These are phyloP conservation scores for Canariomyces notabilis DNA, from an alignment of 2,329 filamentous ascomycete genomes.

Conservation along the genomic window DNA sequence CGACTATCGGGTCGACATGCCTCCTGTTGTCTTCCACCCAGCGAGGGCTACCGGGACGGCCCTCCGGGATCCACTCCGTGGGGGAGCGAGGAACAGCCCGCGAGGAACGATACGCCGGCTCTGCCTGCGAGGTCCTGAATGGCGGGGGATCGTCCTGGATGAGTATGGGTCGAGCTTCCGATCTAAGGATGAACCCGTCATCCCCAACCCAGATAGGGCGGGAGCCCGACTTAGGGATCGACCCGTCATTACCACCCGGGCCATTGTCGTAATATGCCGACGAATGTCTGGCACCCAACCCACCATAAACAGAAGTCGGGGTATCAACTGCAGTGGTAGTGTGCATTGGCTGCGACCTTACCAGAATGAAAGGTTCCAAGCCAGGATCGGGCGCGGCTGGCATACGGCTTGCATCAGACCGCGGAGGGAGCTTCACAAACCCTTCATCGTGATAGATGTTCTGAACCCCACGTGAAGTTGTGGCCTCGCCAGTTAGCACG, in stretches of 20 bases:
- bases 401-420: conserved; percentile 11
- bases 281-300: background rate
- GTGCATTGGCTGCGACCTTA: conserved; percentile 8
- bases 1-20: conserved; percentile 3
- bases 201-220: conserved; percentile 19
- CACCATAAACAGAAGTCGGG: background rate
- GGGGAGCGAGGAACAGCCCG: conserved; percentile 6
- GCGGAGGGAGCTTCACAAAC: conserved; percentile 21
- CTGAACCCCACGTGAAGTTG: conserved; percentile 1
- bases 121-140: conserved; percentile 1
- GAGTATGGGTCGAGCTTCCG: conserved; percentile 17
- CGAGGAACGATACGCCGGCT: background rate
- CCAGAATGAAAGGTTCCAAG: conserved; percentile 7
- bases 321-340: background rate
- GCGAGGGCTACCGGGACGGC: background rate
- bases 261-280: conserved; percentile 7
- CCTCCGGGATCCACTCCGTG: background rate
- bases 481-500: background rate
- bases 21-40: conserved; percentile 7
- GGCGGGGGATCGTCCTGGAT: conserved; percentile 10
- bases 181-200: conserved; percentile 15
- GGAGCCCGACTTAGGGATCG: conserved; percentile 11
- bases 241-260: conserved; percentile 1
- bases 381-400: background rate
- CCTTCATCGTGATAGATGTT: conserved; percentile 13